Evolutionary conservation across 805 yeast genomes (phyloP).

Genomic region (Metschnikowia baotianmanensis): DNA sequence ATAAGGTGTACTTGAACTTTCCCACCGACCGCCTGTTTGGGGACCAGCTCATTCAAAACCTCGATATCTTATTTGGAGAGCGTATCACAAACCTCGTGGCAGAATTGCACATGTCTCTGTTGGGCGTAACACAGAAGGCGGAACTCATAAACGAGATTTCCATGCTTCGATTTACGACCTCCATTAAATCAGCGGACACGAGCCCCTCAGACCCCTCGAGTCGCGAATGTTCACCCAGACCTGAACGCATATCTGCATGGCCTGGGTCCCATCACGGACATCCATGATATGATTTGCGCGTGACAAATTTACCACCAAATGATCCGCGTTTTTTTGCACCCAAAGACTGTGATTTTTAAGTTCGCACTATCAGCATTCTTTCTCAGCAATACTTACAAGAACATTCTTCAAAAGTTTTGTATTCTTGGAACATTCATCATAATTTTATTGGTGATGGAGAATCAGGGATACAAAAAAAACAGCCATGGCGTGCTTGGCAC

Average conservation of each 20-base stretch:
- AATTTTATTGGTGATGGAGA: not conserved
- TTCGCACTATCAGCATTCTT: no score
- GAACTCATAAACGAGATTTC: conserved; percentile 13
- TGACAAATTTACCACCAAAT: no score
- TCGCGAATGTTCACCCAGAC: conserved; percentile 30
- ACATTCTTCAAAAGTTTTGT: no score
- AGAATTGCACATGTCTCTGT: conserved; percentile 17
- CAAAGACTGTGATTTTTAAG: no score
- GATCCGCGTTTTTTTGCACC: conserved; percentile 6
- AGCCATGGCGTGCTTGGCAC: conserved; percentile 4
- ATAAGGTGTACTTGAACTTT: conserved; percentile 40
- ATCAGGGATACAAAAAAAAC: not conserved
- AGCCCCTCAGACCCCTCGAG: conserved; percentile 21
- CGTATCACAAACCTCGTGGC: conserved; percentile 20
- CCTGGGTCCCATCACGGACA: conserved; percentile 70
- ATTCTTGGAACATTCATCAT: no score
- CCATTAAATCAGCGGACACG: conserved; percentile 15
- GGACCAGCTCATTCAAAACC: conserved; percentile 34
- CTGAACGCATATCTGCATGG: conserved; percentile 52
- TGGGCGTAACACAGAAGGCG: conserved; percentile 20
- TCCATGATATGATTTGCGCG: no score
- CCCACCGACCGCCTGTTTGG: conserved; percentile 58
- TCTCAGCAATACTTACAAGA: no score
- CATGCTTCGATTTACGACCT: conserved; percentile 14
- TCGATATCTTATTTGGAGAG: conserved; percentile 33